These are phyloP conservation scores for Tetradesmus lagerheimii DNA, from an alignment of 139 green algal genomes.

Conservation along the genomic window DNA sequence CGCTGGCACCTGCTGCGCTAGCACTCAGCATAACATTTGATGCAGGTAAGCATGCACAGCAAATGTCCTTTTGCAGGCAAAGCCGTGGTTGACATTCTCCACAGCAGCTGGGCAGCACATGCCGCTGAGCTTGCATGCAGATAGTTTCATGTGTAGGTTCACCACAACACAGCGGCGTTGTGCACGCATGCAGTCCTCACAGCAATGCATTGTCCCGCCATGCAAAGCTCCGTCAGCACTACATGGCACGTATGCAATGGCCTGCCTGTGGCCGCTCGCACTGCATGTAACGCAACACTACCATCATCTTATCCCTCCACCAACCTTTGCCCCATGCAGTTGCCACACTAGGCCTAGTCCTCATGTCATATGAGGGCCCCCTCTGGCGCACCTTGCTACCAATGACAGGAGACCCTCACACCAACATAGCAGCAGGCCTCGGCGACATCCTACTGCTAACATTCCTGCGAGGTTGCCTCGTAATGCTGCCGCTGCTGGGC, in stretches of 20 bases:
- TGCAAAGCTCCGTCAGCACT: too few relatives aligned
- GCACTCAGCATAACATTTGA: conserved; percentile 34
- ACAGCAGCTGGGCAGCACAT: not conserved
- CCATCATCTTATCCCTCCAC: too few relatives aligned
- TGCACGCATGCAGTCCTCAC: too few relatives aligned
- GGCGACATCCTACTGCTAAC: conserved; percentile 21
- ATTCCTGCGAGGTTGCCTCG: conserved; percentile 6
- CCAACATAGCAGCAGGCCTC: conserved; percentile 25
- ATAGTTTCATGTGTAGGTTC: too few relatives aligned
- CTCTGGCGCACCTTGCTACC: conserved; percentile 26
- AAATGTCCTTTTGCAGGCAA: not conserved
- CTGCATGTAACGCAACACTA: too few relatives aligned
- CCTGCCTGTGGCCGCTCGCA: too few relatives aligned
- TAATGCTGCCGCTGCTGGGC: conserved; percentile 31
- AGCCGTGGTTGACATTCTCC: too few relatives aligned
- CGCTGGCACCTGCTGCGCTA: conserved; percentile 29
- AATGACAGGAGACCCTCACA: not conserved
- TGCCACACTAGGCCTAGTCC: conserved; percentile 17
- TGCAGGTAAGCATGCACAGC: not conserved
- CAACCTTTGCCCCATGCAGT: not conserved
- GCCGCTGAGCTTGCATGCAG: too few relatives aligned
- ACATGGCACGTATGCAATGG: too few relatives aligned
- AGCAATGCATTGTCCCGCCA: too few relatives aligned
- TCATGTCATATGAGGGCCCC: conserved; percentile 21
- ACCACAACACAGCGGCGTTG: too few relatives aligned